These are phyloP conservation scores for Inga laurina DNA, from an alignment of 306 rosid genomes.

Conservation along the genomic window DNA sequence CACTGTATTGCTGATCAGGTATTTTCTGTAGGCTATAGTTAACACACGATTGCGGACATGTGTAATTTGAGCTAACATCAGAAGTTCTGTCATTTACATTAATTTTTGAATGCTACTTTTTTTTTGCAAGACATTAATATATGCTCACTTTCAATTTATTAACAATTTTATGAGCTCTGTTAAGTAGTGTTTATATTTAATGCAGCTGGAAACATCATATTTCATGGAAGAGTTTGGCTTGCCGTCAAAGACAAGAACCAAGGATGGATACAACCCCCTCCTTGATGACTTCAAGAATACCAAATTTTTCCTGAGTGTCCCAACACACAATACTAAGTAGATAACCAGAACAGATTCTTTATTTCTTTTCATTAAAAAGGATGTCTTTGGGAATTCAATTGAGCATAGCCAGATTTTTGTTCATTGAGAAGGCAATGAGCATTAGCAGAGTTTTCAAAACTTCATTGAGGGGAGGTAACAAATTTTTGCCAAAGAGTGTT, in stretches of 20 bases:
- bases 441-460: background rate
- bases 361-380: constrained; percentile 22
- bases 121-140: background rate
- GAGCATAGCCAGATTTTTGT: constrained; percentile 7
- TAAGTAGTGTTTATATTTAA: constrained; percentile 25
- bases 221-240: constrained; percentile 98
- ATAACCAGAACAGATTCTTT: constrained; percentile 9
- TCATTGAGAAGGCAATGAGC: background rate
- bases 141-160: constrained; percentile 6
- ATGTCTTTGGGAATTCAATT: background rate
- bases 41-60: background rate
- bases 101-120: background rate
- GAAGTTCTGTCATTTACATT: background rate
- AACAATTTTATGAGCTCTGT: constrained; percentile 1
- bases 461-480: background rate
- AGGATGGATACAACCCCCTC: constrained; percentile 93
- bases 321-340: constrained; percentile 79
- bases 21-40: background rate
- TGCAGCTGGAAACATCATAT: constrained; percentile 90
- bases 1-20: background rate
- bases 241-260: constrained; percentile 85
- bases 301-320: constrained; percentile 83
- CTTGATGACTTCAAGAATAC: constrained; percentile 94
- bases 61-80: background rate
- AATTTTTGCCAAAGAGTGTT: background rate